Evolutionary conservation across 768 basidiomycete genomes (phyloP).

Genomic region (Agrocybe pediades): DNA sequence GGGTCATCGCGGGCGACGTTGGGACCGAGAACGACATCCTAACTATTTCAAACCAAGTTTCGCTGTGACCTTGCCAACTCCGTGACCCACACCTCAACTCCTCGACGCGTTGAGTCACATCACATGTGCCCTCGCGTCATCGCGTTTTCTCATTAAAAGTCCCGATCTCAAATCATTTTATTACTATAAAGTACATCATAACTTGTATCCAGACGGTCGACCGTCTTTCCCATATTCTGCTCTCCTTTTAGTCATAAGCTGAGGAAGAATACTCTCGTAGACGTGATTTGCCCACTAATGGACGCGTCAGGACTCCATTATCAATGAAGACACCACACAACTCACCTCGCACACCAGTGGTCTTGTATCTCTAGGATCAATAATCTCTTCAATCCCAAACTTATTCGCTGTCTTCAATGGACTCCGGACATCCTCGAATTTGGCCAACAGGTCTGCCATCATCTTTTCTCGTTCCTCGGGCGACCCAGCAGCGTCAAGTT

Average conservation of each 20-base stretch:
- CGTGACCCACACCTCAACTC: constrained; percentile 21
- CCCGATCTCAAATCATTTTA: no score
- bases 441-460: constrained; percentile 32
- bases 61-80: constrained; percentile 21
- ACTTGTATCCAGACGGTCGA: not conserved
- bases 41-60: constrained; percentile 18
- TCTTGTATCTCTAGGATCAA: constrained; percentile 41
- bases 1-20: constrained; percentile 46
- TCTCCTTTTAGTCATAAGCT: constrained; percentile 21
- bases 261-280: constrained; percentile 35
- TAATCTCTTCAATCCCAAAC: constrained; percentile 43
- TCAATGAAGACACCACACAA: not conserved
- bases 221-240: not conserved
- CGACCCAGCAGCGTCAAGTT: constrained; percentile 30
- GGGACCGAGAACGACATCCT: constrained; percentile 44
- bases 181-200: no score
- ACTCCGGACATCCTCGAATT: constrained; percentile 39
- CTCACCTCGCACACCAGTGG: constrained; percentile 38
- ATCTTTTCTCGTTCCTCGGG: constrained; percentile 34
- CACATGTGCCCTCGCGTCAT: constrained; percentile 23
- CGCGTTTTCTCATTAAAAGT: no score
- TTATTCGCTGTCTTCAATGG: constrained; percentile 39
- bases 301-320: not conserved
- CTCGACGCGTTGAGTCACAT: constrained; percentile 27
- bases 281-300: constrained; percentile 35